Percentiles rank a stretch among this genome's conserved stretches.
These are phyloP conservation scores for Jamesozyma jinghongensis DNA, from an alignment of 805 yeast species.

Conservation along the genomic window DNA sequence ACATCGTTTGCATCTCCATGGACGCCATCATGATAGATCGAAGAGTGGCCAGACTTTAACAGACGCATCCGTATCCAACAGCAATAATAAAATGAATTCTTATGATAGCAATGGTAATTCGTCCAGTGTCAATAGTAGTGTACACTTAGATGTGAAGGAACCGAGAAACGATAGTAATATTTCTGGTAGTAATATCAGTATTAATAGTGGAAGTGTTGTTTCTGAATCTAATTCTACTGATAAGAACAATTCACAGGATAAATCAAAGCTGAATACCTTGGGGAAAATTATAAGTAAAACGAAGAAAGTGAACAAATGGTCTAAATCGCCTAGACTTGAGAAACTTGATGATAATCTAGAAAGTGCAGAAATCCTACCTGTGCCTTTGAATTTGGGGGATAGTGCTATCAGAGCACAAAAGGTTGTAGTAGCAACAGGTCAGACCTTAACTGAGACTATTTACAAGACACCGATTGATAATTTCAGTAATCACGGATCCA, in stretches of 20 bases:
- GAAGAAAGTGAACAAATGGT: constrained; percentile 13
- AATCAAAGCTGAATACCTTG: constrained; percentile 12
- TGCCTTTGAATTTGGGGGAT: not conserved
- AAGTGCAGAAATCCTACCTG: not conserved
- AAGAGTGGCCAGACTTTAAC: too few species aligned
- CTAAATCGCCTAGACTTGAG: constrained; percentile 13
- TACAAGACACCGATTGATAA: constrained; percentile 10
- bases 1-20: not conserved
- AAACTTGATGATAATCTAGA: not conserved
- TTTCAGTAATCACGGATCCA: constrained; percentile 4
- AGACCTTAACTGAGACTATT: not conserved
- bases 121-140: too few species aligned
- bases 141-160: too few species aligned
- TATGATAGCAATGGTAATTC: too few species aligned
- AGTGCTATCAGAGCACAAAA: not conserved
- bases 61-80: too few species aligned
- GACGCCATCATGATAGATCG: too few species aligned
- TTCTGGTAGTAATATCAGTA: not conserved
- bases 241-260: not conserved
- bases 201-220: not conserved
- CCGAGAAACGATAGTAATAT: too few species aligned
- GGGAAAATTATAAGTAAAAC: constrained; percentile 16
- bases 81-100: too few species aligned
- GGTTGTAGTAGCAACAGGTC: not conserved
- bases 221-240: too few species aligned